Conservation (phyloP, 306 rosid species). For the Fragaria ananassa region DNA sequence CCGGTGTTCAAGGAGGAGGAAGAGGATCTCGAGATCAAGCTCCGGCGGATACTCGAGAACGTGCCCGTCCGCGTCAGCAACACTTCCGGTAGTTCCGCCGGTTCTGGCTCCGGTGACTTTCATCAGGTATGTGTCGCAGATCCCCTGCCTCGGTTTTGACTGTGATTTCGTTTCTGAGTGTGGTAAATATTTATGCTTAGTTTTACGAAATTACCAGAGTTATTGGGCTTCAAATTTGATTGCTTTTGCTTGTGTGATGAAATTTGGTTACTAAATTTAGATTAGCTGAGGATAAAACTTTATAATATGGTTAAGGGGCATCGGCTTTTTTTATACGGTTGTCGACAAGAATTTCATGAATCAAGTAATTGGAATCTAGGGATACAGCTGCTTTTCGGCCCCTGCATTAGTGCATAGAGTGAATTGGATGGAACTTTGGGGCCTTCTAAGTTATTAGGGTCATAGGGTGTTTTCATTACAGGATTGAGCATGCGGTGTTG, state of each 20-base stretch:
- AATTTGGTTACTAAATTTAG: not conserved
- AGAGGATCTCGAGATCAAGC: conserved; percentile 89
- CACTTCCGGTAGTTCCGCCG: conserved; percentile 93
- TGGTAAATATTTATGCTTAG: not conserved
- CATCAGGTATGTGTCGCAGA: conserved; percentile 58
- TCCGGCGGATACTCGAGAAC: conserved; percentile 81
- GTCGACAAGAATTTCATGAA: not conserved
- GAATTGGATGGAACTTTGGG: not conserved
- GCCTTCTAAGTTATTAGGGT: not conserved
- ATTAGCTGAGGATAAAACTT: not conserved
- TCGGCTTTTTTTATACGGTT: not conserved
- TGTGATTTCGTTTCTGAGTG: not conserved
- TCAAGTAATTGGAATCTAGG: not conserved
- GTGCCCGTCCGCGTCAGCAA: conserved; percentile 97
- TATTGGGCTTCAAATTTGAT: not conserved
- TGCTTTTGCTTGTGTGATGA: not conserved
- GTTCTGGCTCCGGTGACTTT: conserved; percentile 96
- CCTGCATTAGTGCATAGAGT: not conserved
- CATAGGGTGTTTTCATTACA: not conserved
- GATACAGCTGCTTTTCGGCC: not conserved
- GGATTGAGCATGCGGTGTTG: not conserved
- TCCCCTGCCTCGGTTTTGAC: not conserved
- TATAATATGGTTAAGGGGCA: not conserved
- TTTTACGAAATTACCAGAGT: not conserved
- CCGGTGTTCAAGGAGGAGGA: conserved; percentile 74